These are phyloP conservation scores for Maudiozyma bulderi DNA, from an alignment of 805 yeast genomes.

Conservation along the genomic window DNA sequence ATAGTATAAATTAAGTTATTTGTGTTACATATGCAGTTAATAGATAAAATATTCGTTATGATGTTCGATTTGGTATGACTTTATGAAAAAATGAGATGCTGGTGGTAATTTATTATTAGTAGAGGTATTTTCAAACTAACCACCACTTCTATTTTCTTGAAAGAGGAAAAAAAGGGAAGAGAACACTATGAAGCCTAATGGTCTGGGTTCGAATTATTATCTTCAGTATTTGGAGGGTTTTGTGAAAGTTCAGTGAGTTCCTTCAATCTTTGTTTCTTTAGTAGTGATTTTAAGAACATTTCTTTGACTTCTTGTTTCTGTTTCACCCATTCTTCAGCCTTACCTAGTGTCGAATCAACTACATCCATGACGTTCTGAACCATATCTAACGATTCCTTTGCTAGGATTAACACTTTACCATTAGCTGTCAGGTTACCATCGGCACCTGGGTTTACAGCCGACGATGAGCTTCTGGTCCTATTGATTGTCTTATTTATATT, in stretches of 20 bases:
- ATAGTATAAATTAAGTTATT: not conserved
- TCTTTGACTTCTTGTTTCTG: conserved; percentile 34
- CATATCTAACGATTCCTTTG: conserved; percentile 85
- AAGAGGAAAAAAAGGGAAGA: too few species aligned
- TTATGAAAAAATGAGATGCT: not conserved
- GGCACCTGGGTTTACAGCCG: conserved; percentile 5
- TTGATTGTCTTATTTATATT: not conserved
- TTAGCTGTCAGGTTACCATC: conserved; percentile 35
- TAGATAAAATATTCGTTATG: not conserved
- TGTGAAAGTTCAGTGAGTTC: not conserved
- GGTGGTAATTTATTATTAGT: too few species aligned
- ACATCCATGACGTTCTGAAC: conserved; percentile 72
- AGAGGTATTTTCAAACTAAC: too few species aligned
- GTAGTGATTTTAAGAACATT: conserved; percentile 16
- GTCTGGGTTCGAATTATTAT: too few species aligned
- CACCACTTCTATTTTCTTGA: too few species aligned
- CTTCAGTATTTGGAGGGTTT: too few species aligned
- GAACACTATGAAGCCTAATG: too few species aligned
- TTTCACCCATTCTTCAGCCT: conserved; percentile 78
- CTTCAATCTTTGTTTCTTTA: conserved; percentile 2
- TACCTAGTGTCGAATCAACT: conserved; percentile 73
- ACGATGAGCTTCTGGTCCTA: not conserved
- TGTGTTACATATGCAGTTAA: not conserved
- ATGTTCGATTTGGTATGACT: not conserved
- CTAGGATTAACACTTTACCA: conserved; percentile 68